Conservation (phyloP, 2,329 filamentous ascomycete species). For the Trichoderma citrinoviride region DNA sequence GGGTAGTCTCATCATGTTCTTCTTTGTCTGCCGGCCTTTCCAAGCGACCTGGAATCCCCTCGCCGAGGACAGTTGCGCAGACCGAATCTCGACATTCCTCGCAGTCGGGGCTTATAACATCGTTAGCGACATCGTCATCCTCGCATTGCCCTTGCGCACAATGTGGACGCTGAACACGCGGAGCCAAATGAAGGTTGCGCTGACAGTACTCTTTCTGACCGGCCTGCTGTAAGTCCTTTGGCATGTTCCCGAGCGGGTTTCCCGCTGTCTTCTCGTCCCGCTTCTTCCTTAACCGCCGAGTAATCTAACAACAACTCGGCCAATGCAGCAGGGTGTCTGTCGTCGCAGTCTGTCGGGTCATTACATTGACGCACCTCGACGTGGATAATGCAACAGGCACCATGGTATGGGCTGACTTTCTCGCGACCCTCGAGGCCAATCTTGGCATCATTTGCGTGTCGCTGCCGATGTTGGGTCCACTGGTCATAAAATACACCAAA, state of each 20-base stretch:
- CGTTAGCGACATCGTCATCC: constrained; percentile 39
- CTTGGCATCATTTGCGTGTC: constrained; percentile 29
- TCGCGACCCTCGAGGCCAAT: constrained; percentile 26
- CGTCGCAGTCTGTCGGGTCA: constrained; percentile 29
- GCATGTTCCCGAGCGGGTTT: too few relatives aligned
- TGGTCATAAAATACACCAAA: background rate
- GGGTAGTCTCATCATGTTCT: constrained; percentile 29
- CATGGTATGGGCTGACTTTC: constrained; percentile 29
- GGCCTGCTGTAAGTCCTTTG: constrained; percentile 29
- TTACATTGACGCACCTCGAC: constrained; percentile 26
- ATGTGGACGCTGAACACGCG: constrained; percentile 38
- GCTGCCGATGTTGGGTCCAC: constrained; percentile 27
- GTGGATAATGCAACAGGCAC: constrained; percentile 29
- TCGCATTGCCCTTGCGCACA: constrained; percentile 38
- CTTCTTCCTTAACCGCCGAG: background rate
- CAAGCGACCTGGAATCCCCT: constrained; percentile 28
- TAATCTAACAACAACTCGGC: too few relatives aligned
- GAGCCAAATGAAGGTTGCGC: constrained; percentile 30
- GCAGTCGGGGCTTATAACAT: constrained; percentile 41
- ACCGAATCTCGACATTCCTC: constrained; percentile 39
- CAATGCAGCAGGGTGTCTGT: constrained; percentile 26
- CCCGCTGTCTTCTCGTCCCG: background rate
- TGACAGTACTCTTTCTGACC: constrained; percentile 32
- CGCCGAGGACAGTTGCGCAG: constrained; percentile 35
- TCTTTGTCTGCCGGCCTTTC: constrained; percentile 31